phyloP scores from a whole-genome alignment of 2,329 filamentous ascomycete genomes.

The Diplodia scrobiculata region DNA sequence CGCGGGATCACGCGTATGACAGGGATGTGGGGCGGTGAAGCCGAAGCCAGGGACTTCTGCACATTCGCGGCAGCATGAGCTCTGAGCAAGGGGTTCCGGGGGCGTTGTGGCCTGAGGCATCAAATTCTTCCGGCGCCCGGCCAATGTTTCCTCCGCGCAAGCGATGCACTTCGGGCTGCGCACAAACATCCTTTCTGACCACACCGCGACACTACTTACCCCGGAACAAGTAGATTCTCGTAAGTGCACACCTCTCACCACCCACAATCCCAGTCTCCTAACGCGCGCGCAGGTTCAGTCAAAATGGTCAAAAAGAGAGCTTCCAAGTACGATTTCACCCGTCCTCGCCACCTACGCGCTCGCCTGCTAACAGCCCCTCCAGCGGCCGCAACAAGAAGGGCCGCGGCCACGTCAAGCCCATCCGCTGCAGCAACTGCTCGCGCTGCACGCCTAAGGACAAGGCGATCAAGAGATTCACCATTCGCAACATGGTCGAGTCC shows the following conservation, averaged over 20 bases:
- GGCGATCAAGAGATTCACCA: conserved; percentile 99
- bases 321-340: conserved; percentile 63
- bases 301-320: conserved; percentile 77
- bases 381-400: conserved; percentile 99
- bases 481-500: conserved; percentile 99
- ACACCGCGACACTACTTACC: conserved; percentile 12
- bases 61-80: not conserved
- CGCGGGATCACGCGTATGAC: conserved; percentile 7
- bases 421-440: conserved; percentile 87
- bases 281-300: conserved; percentile 50
- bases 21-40: not conserved
- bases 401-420: conserved; percentile 99
- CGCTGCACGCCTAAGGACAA: conserved; percentile 94
- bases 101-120: not conserved
- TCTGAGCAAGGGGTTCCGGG: not conserved
- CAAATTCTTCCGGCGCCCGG: not conserved
- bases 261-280: conserved; percentile 32
- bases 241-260: not conserved
- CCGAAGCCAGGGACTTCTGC: not conserved
- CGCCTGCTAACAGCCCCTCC: conserved; percentile 43
- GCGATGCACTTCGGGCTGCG: not conserved
- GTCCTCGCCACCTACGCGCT: not conserved
- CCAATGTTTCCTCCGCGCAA: not conserved
- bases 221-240: conserved; percentile 16
- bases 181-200: not conserved